These are phyloP conservation scores for Aspergillus aculeatinus DNA, from an alignment of 2,329 filamentous ascomycete species.

Conservation along the genomic window DNA sequence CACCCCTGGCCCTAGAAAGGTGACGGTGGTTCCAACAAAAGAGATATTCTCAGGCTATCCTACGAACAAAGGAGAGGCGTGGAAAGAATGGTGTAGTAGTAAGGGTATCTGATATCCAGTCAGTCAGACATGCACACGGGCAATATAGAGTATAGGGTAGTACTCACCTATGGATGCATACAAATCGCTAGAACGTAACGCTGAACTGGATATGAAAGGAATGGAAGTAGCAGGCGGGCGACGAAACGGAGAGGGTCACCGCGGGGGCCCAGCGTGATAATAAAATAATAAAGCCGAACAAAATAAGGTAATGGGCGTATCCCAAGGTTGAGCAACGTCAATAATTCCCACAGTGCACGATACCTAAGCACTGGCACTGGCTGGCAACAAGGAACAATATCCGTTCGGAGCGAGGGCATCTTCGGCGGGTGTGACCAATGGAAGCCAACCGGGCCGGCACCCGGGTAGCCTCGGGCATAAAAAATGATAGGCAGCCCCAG, in stretches of 20 bases:
- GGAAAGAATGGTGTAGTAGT: constrained; percentile 1
- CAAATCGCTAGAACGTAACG: constrained; percentile 3
- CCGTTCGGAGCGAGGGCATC: not conserved
- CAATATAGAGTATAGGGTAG: not conserved
- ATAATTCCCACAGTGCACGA: not conserved
- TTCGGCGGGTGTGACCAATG: constrained; percentile 18
- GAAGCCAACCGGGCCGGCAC: constrained; percentile 17
- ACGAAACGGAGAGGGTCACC: not conserved
- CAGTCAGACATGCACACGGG: not conserved
- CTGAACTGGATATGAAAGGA: constrained; percentile 8
- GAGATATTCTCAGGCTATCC: not conserved
- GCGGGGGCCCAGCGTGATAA: not conserved
- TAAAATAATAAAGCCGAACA: not conserved
- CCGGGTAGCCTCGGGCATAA: constrained; percentile 18
- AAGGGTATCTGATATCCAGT: not conserved
- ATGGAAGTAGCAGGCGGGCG: constrained; percentile 6
- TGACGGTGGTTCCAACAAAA: not conserved
- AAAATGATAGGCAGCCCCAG: constrained; percentile 8
- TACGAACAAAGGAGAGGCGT: constrained; percentile 9
- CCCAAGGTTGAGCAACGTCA: constrained; percentile 6
- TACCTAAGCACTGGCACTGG: no score
- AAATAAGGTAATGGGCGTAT: constrained; percentile 3
- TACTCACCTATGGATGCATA: not conserved
- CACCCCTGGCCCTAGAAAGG: not conserved
- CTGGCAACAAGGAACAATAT: not conserved